These are phyloP conservation scores for Pleurotus eryngii DNA, from an alignment of 768 basidiomycete species.

Conservation along the genomic window DNA sequence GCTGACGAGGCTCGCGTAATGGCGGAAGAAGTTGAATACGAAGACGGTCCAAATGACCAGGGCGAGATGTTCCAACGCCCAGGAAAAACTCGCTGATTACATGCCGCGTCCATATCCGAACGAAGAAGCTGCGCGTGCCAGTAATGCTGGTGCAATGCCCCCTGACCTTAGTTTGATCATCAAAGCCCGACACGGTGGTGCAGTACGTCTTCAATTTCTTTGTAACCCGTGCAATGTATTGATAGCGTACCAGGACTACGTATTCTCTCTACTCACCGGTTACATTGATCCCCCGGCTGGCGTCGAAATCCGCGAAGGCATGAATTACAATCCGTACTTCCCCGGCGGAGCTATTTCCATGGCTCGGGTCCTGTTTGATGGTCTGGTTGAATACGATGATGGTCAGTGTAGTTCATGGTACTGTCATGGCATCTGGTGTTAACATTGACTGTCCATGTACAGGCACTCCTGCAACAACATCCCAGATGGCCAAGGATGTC, in stretches of 20 bases:
- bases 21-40: conserved; percentile 97
- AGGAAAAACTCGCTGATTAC: conserved; percentile 98
- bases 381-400: conserved; percentile 94
- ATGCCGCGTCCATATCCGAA: conserved; percentile 95
- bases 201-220: conserved; percentile 54
- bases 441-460: conserved; percentile 31
- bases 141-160: conserved; percentile 92
- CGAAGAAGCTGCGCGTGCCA: conserved; percentile 93
- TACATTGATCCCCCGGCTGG: conserved; percentile 96
- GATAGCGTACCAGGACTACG: conserved; percentile 69
- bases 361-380: conserved; percentile 95
- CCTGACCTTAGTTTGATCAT: conserved; percentile 96
- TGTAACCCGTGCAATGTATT: not conserved
- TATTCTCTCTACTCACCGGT: conserved; percentile 95
- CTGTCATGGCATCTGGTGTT: not conserved
- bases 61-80: conserved; percentile 99
- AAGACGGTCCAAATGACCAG: conserved; percentile 89
- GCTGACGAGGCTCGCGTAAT: conserved; percentile 84
- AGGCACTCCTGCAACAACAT: conserved; percentile 89
- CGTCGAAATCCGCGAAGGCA: conserved; percentile 90
- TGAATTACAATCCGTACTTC: conserved; percentile 99
- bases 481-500: conserved; percentile 99
- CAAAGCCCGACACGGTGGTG: conserved; percentile 96
- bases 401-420: conserved; percentile 41
- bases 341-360: conserved; percentile 98